A percentile compares a stretch with the other conserved stretches of the same genome.
Evolutionary conservation across 116 monocot species (phyloP).

Genomic region (Papilionanthe hybrid): DNA sequence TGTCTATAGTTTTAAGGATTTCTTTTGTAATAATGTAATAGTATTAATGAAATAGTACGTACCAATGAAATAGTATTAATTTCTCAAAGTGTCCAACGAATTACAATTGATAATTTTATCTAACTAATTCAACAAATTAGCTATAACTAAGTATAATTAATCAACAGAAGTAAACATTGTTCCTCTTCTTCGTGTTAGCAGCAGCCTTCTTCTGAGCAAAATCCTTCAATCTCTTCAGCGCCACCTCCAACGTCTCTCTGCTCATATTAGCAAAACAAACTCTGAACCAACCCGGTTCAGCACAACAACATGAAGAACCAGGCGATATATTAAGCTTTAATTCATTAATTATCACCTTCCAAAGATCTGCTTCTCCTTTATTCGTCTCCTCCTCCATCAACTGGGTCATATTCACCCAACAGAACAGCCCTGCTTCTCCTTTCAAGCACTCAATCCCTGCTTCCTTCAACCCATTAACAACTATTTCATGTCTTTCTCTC

Average conservation of each 20-base stretch:
- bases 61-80: no score
- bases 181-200: not conserved
- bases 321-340: conserved; percentile 69
- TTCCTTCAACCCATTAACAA: conserved; percentile 15
- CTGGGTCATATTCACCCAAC: conserved; percentile 49
- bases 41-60: no score
- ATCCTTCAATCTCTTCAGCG: conserved; percentile 28
- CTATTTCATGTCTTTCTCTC: conserved; percentile 14
- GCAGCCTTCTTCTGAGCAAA: conserved; percentile 20
- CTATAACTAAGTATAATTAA: no score
- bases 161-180: no score
- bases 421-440: conserved; percentile 37
- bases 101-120: no score
- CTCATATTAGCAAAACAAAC: conserved; percentile 22
- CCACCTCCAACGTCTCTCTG: conserved; percentile 35
- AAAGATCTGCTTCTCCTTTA: conserved; percentile 35
- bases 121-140: no score
- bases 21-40: no score
- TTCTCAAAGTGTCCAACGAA: no score
- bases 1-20: no score
- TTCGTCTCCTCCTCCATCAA: conserved; percentile 25
- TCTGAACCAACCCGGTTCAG: conserved; percentile 67
- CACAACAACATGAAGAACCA: conserved; percentile 47
- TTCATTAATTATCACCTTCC: conserved; percentile 39
- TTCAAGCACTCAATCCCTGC: conserved; percentile 27